These are phyloP conservation scores for Mucor velutinosus DNA, from an alignment of 371 early-diverging fungal genomes.

Conservation along the genomic window DNA sequence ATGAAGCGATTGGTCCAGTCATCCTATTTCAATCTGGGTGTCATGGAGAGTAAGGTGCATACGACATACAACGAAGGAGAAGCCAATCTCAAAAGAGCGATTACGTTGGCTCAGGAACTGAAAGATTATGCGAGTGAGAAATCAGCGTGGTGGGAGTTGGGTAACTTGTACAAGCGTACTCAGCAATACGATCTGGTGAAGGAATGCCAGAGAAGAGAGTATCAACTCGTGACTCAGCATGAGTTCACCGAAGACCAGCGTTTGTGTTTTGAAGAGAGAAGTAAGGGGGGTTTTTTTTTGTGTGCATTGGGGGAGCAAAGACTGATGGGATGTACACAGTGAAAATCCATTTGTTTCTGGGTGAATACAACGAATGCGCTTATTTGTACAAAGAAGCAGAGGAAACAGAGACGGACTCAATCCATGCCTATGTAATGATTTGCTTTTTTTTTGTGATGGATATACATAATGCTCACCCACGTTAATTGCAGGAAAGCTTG, in stretches of 20 bases:
- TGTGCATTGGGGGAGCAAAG: not conserved
- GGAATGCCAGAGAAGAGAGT: slow-evolving; percentile 33
- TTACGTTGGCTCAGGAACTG: slow-evolving; percentile 20
- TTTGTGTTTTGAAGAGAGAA: slow-evolving; percentile 31
- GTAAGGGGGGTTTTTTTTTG: slow-evolving; percentile 15
- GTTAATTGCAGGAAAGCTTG: not conserved
- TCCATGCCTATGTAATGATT: not conserved
- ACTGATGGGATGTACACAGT: not conserved
- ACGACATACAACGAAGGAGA: slow-evolving; percentile 10
- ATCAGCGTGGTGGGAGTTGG: slow-evolving; percentile 41
- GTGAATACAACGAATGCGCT: slow-evolving; percentile 1
- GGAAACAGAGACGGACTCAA: not conserved
- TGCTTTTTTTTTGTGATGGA: not conserved
- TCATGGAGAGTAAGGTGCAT: slow-evolving; percentile 30
- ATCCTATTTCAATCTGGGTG: slow-evolving; percentile 42
- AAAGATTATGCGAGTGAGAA: slow-evolving; percentile 23
- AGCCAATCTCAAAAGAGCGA: slow-evolving; percentile 19
- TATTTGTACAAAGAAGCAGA: not conserved
- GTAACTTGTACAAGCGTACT: slow-evolving; percentile 25
- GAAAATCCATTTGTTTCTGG: slow-evolving; percentile 5
- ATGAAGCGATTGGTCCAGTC: slow-evolving; percentile 24
- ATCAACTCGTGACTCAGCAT: slow-evolving; percentile 15
- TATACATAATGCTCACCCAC: not conserved
- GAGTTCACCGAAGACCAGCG: slow-evolving; percentile 26
- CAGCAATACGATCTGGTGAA: slow-evolving; percentile 17